These are phyloP conservation scores for Lepiota venenata DNA, from an alignment of 768 basidiomycete genomes.

Conservation along the genomic window DNA sequence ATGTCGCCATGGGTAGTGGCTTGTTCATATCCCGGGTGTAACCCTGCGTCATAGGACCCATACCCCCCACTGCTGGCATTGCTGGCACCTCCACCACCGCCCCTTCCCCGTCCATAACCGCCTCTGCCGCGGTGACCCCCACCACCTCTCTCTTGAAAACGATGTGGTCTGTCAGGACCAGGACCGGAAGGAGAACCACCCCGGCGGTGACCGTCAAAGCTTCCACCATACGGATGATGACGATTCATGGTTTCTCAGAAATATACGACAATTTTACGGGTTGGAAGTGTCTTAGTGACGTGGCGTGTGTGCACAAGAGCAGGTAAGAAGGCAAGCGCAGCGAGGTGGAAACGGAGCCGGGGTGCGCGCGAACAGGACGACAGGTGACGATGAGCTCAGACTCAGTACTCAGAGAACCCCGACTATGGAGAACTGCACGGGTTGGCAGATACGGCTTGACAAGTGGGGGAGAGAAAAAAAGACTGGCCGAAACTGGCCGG, in stretches of 20 bases:
- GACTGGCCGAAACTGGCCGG: constrained; percentile 1
- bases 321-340: constrained; percentile 13
- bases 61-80: constrained; percentile 37
- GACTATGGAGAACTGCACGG: constrained; percentile 10
- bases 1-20: constrained; percentile 70
- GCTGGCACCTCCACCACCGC: constrained; percentile 44
- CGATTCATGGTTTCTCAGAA: constrained; percentile 65
- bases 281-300: constrained; percentile 27
- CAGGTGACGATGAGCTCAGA: constrained; percentile 17
- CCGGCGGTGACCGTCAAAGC: constrained; percentile 57
- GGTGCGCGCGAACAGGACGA: constrained; percentile 17
- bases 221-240: constrained; percentile 81
- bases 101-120: constrained; percentile 57
- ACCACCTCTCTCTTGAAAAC: constrained; percentile 57
- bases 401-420: constrained; percentile 23
- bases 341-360: background rate
- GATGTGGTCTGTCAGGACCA: constrained; percentile 73
- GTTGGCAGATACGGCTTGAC: constrained; percentile 14
- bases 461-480: constrained; percentile 13
- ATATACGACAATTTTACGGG: constrained; percentile 17
- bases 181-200: constrained; percentile 65
- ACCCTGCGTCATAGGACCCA: constrained; percentile 47
- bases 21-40: constrained; percentile 35
- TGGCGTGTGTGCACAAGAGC: constrained; percentile 19
- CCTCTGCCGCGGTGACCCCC: constrained; percentile 43